These are phyloP conservation scores for Kalaharituber pfeilii DNA, from an alignment of 2,329 filamentous ascomycete genomes.

Conservation along the genomic window DNA sequence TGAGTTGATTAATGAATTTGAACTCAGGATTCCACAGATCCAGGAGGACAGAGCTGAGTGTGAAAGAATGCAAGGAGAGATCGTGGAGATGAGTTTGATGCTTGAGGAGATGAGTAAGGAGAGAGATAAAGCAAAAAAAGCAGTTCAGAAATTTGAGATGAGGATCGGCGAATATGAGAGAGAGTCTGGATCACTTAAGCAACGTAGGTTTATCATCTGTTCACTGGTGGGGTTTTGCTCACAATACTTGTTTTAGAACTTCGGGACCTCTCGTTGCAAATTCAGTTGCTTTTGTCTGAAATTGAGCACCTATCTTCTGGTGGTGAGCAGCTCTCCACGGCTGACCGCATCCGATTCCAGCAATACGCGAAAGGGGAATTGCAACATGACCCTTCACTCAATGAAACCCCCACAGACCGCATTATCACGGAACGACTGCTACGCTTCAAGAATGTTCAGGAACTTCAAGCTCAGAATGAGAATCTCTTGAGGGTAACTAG, in stretches of 20 bases:
- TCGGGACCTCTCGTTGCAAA: constrained; percentile 72
- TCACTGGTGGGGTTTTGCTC: constrained; percentile 1
- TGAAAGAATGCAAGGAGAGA: constrained; percentile 59
- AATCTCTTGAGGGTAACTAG: constrained; percentile 68
- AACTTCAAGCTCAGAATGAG: constrained; percentile 75
- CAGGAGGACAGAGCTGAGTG: constrained; percentile 71
- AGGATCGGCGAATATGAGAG: constrained; percentile 43
- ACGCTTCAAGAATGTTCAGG: constrained; percentile 67
- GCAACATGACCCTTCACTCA: constrained; percentile 49
- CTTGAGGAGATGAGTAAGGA: constrained; percentile 68
- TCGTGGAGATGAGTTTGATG: constrained; percentile 68
- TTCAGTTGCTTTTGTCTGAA: constrained; percentile 80
- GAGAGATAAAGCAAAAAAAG: constrained; percentile 60
- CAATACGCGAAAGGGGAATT: constrained; percentile 61
- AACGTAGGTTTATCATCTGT: constrained; percentile 30
- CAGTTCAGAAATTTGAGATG: constrained; percentile 60
- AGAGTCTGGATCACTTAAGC: constrained; percentile 63
- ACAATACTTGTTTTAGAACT: constrained; percentile 35
- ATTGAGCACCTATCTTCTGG: constrained; percentile 68
- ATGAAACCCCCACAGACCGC: constrained; percentile 67
- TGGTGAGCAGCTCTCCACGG: constrained; percentile 48
- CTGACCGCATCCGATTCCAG: constrained; percentile 59
- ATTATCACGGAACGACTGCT: constrained; percentile 84
- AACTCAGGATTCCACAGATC: constrained; percentile 73
- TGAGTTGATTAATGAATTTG: constrained; percentile 67